Evolutionary conservation across 2,329 filamentous ascomycete genomes (phyloP).

Genomic region (Akanthomyces muscarius): DNA sequence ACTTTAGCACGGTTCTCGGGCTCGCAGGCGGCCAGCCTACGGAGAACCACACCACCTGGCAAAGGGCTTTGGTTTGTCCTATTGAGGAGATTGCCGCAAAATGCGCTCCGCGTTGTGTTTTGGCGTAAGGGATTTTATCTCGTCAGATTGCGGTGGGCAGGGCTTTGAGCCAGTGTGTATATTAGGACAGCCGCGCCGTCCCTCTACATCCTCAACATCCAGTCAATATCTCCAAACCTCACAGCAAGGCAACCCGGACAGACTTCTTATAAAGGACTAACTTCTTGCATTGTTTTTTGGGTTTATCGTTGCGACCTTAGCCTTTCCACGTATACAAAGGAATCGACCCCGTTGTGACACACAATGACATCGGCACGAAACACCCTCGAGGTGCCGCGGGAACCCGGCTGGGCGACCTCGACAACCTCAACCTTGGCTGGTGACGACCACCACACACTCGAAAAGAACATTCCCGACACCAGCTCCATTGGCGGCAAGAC

Average conservation of each 20-base stretch:
- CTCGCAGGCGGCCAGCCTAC: not conserved
- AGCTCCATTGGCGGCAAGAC: not conserved
- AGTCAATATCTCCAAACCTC: too few species aligned
- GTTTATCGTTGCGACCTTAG: too few species aligned
- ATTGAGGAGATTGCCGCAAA: not conserved
- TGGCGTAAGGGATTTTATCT: not conserved
- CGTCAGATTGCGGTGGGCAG: not conserved
- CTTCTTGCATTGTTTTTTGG: too few species aligned
- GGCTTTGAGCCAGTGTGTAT: not conserved
- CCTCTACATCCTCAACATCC: too few species aligned
- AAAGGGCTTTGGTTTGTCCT: not conserved
- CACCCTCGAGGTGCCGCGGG: constrained; percentile 12
- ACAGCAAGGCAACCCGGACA: too few species aligned
- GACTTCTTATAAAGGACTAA: too few species aligned
- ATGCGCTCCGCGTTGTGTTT: not conserved
- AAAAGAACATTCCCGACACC: constrained; percentile 4
- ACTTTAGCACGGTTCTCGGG: constrained; percentile 10
- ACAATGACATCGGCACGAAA: constrained; percentile 7
- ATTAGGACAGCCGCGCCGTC: not conserved
- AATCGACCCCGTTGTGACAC: not conserved
- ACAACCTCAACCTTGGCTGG: constrained; percentile 13
- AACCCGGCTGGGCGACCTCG: constrained; percentile 9
- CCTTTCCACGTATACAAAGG: too few species aligned
- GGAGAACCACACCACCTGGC: not conserved
- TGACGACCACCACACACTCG: not conserved